Evolutionary conservation across 163 green algal genomes (phyloP).

Genomic region (Picocystis sp.): DNA sequence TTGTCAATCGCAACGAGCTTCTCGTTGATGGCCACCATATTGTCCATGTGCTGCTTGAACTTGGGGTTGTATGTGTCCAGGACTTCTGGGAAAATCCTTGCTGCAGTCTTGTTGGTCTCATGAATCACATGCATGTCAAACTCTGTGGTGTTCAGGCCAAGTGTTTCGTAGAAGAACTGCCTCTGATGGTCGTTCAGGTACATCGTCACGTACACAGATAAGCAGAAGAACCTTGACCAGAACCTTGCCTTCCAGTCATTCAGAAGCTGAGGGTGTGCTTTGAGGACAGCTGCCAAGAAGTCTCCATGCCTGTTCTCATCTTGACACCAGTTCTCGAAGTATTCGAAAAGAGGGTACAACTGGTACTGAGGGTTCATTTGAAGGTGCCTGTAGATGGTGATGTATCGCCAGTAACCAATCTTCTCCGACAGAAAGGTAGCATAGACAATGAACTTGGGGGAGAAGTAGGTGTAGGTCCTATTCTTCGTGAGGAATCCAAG

Average conservation of each 20-base stretch:
- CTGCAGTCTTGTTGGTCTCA: constrained; percentile 95
- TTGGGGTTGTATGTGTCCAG: constrained; percentile 65
- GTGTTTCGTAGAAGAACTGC: constrained; percentile 71
- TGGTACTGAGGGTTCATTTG: constrained; percentile 87
- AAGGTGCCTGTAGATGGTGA: constrained; percentile 93
- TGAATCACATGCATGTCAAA: constrained; percentile 98
- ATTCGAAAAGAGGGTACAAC: constrained; percentile 95
- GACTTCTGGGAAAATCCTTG: constrained; percentile 77
- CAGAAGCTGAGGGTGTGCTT: constrained; percentile 71
- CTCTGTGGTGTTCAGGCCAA: constrained; percentile 83
- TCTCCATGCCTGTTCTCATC: constrained; percentile 43
- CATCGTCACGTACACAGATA: constrained; percentile 96
- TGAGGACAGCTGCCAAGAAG: constrained; percentile 82
- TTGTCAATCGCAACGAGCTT: constrained; percentile 20
- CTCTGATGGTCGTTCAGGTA: constrained; percentile 91
- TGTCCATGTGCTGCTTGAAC: constrained; percentile 55
- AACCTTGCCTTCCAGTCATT: constrained; percentile 73
- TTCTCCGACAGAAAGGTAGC: constrained; percentile 94
- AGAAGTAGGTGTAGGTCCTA: constrained; percentile 91
- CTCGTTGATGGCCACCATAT: constrained; percentile 35
- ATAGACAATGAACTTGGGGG: constrained; percentile 97
- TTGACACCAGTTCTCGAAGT: constrained; percentile 99
- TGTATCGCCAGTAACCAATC: constrained; percentile 99
- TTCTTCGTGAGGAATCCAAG: constrained; percentile 98
- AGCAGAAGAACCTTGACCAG: constrained; percentile 95